These are phyloP conservation scores for Amaranthus tricolor DNA, from an alignment of 179 eudicot species.

Conservation along the genomic window DNA sequence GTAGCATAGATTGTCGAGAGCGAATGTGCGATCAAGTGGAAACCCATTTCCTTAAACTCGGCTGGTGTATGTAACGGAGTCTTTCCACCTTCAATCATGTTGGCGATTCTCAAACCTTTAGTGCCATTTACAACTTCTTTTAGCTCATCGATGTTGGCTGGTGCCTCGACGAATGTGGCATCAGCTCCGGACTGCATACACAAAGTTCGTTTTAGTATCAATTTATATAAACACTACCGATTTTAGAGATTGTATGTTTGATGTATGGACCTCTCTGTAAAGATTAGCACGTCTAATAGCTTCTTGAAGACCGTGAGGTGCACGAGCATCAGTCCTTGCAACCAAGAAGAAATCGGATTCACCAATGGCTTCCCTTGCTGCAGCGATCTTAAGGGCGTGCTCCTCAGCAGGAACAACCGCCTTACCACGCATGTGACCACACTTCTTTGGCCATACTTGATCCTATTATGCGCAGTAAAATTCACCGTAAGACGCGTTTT, in stretches of 20 bases:
- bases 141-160: constrained; percentile 30
- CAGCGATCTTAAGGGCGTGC: constrained; percentile 43
- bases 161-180: constrained; percentile 44
- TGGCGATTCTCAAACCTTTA: constrained; percentile 39
- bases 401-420: constrained; percentile 39
- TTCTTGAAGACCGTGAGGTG: constrained; percentile 41
- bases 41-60: constrained; percentile 43
- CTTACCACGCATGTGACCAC: constrained; percentile 51
- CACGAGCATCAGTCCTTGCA: constrained; percentile 48
- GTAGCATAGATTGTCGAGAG: constrained; percentile 40
- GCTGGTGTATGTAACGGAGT: constrained; percentile 45
- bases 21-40: constrained; percentile 38
- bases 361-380: constrained; percentile 48
- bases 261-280: constrained; percentile 31
- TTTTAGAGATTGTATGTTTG: not conserved
- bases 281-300: constrained; percentile 44
- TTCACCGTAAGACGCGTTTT: too few species aligned
- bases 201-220: not conserved
- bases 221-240: not conserved
- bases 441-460: constrained; percentile 53
- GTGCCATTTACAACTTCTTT: constrained; percentile 26
- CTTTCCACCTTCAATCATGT: constrained; percentile 50
- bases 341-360: constrained; percentile 45
- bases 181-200: constrained; percentile 39
- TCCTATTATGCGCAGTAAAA: constrained; percentile 22